phyloP scores from a whole-genome alignment of 169 alveolate genomes.

The Babesia sp. region DNA sequence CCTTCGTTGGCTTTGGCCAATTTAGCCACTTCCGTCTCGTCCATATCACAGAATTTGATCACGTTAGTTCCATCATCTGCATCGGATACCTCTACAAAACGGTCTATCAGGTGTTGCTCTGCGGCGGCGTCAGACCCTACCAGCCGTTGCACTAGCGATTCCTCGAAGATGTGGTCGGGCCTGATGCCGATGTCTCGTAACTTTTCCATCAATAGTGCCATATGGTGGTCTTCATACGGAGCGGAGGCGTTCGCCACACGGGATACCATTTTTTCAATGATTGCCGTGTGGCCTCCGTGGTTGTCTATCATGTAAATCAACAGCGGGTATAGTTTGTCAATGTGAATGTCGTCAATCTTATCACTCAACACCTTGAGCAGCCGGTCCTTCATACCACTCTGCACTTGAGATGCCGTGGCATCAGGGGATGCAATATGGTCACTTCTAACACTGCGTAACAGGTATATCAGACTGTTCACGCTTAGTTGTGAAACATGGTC shows the following conservation, averaged over 20 bases:
- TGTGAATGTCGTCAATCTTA: not conserved
- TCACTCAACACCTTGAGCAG: not conserved
- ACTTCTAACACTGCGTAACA: constrained; percentile 4
- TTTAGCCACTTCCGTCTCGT: constrained; percentile 6
- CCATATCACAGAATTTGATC: constrained; percentile 15
- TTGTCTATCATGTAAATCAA: constrained; percentile 10
- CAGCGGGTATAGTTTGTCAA: constrained; percentile 4
- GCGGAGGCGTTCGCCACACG: not conserved
- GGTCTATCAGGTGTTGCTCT: not conserved
- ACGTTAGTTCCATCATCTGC: not conserved
- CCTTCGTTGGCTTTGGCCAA: not conserved
- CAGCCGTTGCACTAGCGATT: not conserved
- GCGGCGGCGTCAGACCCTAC: not conserved
- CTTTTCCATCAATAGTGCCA: not conserved
- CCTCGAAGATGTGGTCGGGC: not conserved
- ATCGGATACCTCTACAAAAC: not conserved
- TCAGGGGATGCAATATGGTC: not conserved
- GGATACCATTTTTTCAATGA: constrained; percentile 3
- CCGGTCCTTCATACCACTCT: not conserved
- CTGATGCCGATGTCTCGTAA: not conserved
- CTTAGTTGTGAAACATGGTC: not conserved
- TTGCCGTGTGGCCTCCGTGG: constrained; percentile 16
- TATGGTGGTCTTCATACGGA: not conserved
- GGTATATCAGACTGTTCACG: not conserved
- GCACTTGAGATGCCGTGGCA: not conserved